These are phyloP conservation scores for Ophiostoma perfectum DNA, from an alignment of 2,329 filamentous ascomycete species.

Conservation along the genomic window DNA sequence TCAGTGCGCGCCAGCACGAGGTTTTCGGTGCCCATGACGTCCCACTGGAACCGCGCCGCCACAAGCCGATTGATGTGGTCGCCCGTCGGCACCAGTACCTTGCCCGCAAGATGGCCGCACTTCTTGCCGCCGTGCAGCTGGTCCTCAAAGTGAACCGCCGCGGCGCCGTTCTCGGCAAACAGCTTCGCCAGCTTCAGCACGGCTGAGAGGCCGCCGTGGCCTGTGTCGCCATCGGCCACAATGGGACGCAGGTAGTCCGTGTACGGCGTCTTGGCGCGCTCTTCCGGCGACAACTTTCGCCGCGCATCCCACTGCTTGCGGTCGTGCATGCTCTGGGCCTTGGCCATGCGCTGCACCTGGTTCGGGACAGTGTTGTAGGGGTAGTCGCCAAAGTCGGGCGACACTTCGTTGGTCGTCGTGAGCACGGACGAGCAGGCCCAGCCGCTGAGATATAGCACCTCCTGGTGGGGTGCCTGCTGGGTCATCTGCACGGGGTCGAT, in stretches of 20 bases:
- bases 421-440: constrained; percentile 96
- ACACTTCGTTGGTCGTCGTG: constrained; percentile 94
- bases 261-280: constrained; percentile 73
- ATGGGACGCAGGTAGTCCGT: constrained; percentile 91
- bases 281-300: constrained; percentile 66
- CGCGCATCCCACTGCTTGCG: constrained; percentile 88
- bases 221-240: constrained; percentile 92
- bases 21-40: constrained; percentile 94
- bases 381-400: constrained; percentile 96
- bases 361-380: constrained; percentile 99
- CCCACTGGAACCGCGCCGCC: constrained; percentile 93
- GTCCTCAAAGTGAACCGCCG: constrained; percentile 95
- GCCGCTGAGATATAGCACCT: constrained; percentile 91
- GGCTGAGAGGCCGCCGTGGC: constrained; percentile 85
- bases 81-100: constrained; percentile 86
- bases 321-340: constrained; percentile 95
- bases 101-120: constrained; percentile 92
- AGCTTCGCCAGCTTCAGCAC: constrained; percentile 95
- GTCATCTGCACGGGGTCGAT: constrained; percentile 99
- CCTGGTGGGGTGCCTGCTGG: constrained; percentile 91
- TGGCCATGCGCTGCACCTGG: constrained; percentile 91
- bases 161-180: constrained; percentile 94
- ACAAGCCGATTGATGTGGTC: constrained; percentile 96
- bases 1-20: constrained; percentile 92
- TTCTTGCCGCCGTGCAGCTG: constrained; percentile 98